Evolutionary conservation across 2,329 filamentous ascomycete species (phyloP), one percentile per base, ranked within the genome.

Genomic region (Helicocarpus griseus): DNA sequence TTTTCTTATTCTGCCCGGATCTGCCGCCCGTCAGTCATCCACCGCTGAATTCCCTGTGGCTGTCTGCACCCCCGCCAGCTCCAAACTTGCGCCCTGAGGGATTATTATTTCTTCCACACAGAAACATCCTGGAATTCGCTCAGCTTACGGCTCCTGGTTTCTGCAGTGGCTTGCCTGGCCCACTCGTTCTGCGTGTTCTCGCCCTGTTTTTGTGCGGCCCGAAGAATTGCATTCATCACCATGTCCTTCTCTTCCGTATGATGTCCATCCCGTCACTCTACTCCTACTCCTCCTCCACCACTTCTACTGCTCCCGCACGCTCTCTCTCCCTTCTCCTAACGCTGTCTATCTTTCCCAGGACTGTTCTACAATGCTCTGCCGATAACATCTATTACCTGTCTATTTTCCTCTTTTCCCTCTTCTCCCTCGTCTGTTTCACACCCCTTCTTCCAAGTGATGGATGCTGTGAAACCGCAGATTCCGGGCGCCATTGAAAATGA

Each of bases 401-500:
- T 22, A 21, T n/a, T 31, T 41, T 44, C n/a, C 21, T 28, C 8
- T 22, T 46, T 33, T 44, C 26, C 47, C 40, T 52, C 38, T 40
- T 28, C 35, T 35, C 9, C 17, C 49, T 36, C 35, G 31, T 51
- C 33, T 48, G 49, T 48, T 44, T 46, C 28, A 39, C 38, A 22
- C 40, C 8, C 43, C n/a, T n/a, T n/a, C n/a, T n/a, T n/a, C 11
- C 29, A 7, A 22, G 11, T 26, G 14, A 57, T 57, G 54, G 40
- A 46, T 40, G 39, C 53, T 24, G 50, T 50, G 26, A 48, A 28
- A 29, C 45, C 52, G n/a, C 51, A 52, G 35, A 49, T 65, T 64
- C 63, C 64, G 57, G 62, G 64, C 62, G 60, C 64, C 46, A 60
- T 64, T 57, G 59, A 63, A 55, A 64, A 69, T 69, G 67, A 68